Conservation (phyloP, 495 filamentous ascomycete species). For the Aspergillus affinis region DNA sequence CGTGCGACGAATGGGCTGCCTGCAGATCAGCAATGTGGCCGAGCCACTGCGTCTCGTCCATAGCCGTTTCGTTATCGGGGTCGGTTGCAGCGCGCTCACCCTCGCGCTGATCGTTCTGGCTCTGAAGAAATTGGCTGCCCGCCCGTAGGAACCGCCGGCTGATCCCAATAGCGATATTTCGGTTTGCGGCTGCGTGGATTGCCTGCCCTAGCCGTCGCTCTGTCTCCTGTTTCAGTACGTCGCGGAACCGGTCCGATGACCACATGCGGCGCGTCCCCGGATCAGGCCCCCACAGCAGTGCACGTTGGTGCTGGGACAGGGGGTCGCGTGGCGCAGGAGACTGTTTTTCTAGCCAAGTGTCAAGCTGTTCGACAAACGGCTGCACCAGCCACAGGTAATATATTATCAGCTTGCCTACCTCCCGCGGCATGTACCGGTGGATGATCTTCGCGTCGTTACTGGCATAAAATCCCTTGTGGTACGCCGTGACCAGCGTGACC, state of each 20-base stretch:
- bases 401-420: slow-evolving; percentile 21
- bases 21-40: slow-evolving; percentile 16
- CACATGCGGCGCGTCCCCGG: neutral
- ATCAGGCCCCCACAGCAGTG: slow-evolving; percentile 6
- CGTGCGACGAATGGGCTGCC: slow-evolving; percentile 13
- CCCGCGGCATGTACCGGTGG: slow-evolving; percentile 18
- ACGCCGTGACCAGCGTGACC: neutral
- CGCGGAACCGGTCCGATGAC: slow-evolving; percentile 1
- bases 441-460: slow-evolving; percentile 17
- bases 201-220: neutral
- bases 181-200: slow-evolving; percentile 4
- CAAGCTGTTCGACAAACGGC: slow-evolving; percentile 22
- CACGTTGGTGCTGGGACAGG: neutral
- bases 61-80: neutral
- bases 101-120: neutral
- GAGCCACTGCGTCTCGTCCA: neutral
- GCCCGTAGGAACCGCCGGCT: slow-evolving; percentile 7
- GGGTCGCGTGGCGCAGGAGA: neutral
- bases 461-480: slow-evolving; percentile 9
- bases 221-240: slow-evolving; percentile 8
- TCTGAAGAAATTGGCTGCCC: neutral
- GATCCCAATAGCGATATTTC: slow-evolving; percentile 14
- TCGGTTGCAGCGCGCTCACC: neutral
- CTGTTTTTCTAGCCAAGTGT: neutral
- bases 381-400: slow-evolving; percentile 25